Evolutionary conservation across 768 basidiomycete genomes (phyloP).

Genomic region (Lactifluus echinatus): DNA sequence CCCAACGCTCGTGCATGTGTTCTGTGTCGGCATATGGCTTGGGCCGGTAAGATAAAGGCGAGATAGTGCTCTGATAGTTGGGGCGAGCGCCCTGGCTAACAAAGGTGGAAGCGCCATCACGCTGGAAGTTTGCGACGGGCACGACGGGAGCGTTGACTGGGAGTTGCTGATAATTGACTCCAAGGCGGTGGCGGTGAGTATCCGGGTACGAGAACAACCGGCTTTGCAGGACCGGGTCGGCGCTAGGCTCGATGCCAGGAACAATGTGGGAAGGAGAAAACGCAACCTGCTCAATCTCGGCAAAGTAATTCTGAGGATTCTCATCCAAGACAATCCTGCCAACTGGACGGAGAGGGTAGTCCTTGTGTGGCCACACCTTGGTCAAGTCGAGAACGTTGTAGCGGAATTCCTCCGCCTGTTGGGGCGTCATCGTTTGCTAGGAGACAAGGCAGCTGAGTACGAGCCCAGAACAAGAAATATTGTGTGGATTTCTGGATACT

Average conservation of each 20-base stretch:
- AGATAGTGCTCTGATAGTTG: slow-evolving; percentile 77
- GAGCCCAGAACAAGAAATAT: not conserved
- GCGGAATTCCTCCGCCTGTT: slow-evolving; percentile 84
- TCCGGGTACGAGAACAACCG: slow-evolving; percentile 94
- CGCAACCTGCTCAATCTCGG: slow-evolving; percentile 89
- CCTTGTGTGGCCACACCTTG: slow-evolving; percentile 82
- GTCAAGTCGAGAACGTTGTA: slow-evolving; percentile 90
- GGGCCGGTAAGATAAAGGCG: slow-evolving; percentile 56
- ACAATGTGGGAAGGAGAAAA: slow-evolving; percentile 85
- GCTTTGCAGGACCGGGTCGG: slow-evolving; percentile 86
- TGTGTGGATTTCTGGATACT: slow-evolving; percentile 26
- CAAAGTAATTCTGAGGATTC: slow-evolving; percentile 82
- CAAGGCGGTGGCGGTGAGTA: slow-evolving; percentile 79
- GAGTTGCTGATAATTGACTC: slow-evolving; percentile 73
- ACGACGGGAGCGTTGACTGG: slow-evolving; percentile 76
- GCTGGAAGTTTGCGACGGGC: slow-evolving; percentile 86
- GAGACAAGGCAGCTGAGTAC: slow-evolving; percentile 14
- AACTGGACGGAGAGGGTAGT: slow-evolving; percentile 82
- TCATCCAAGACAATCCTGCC: slow-evolving; percentile 79
- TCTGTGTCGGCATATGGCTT: slow-evolving; percentile 30
- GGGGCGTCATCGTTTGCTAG: slow-evolving; percentile 86
- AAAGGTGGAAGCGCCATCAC: slow-evolving; percentile 63
- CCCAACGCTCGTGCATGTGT: slow-evolving; percentile 62
- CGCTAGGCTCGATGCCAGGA: slow-evolving; percentile 83
- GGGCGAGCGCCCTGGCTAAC: slow-evolving; percentile 78